Percentiles rank a stretch among this genome's conserved stretches.
phyloP scores from a whole-genome alignment of 2,329 filamentous ascomycete genomes.

The Exophiala xenobiotica region DNA sequence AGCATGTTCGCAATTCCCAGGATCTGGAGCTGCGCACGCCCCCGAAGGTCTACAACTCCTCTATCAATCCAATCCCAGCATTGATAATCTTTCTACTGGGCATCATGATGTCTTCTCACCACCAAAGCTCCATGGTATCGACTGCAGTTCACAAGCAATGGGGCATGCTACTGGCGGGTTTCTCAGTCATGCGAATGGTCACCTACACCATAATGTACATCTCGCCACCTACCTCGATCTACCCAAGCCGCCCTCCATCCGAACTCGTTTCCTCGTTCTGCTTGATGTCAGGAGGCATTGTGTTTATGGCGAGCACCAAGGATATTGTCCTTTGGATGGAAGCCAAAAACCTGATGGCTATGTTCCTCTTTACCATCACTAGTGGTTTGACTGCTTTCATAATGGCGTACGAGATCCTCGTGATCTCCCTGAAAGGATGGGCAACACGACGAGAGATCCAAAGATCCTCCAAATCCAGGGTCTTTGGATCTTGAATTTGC shows the following conservation, averaged over 20 bases:
- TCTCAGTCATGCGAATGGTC: constrained; percentile 71
- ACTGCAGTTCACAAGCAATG: constrained; percentile 93
- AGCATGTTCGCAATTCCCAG: constrained; percentile 37
- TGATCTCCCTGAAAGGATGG: constrained; percentile 86
- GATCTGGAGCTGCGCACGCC: constrained; percentile 51
- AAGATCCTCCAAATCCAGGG: neutral
- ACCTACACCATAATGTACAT: constrained; percentile 81
- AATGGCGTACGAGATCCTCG: constrained; percentile 78
- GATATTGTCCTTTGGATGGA: constrained; percentile 79
- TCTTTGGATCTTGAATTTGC: neutral
- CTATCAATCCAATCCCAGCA: constrained; percentile 84
- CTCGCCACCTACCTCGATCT: constrained; percentile 73
- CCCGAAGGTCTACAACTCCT: constrained; percentile 69
- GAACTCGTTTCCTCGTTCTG: constrained; percentile 85
- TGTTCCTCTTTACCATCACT: constrained; percentile 88
- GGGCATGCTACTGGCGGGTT: constrained; percentile 80
- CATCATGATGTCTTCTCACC: constrained; percentile 93
- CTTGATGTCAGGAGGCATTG: constrained; percentile 78
- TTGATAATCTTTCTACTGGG: constrained; percentile 84
- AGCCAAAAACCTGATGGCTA: constrained; percentile 73
- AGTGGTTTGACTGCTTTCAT: constrained; percentile 79
- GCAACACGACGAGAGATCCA: constrained; percentile 54
- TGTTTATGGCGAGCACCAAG: constrained; percentile 86
- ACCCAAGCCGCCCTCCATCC: constrained; percentile 81
- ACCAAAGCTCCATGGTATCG: constrained; percentile 77